phyloP scores from a whole-genome alignment of 139 green algal species.

The Nannochloris sp. region DNA sequence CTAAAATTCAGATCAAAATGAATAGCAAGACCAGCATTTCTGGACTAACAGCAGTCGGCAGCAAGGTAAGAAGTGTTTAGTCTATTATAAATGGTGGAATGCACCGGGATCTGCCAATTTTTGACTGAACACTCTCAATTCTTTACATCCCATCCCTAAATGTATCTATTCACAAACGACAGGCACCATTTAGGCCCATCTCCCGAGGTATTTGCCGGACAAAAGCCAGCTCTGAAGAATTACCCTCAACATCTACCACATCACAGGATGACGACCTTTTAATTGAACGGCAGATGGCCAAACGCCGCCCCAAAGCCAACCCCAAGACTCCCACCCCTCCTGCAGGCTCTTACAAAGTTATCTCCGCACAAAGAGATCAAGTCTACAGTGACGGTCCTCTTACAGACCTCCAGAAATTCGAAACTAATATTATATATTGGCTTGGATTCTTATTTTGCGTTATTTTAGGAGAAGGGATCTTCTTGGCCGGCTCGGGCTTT shows the following conservation, averaged over 20 bases:
- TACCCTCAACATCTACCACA: neutral
- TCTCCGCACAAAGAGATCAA: constrained; percentile 8
- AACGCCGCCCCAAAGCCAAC: neutral
- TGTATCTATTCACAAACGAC: no score
- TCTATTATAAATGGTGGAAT: no score
- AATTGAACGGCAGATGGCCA: constrained; percentile 16
- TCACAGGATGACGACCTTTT: constrained; percentile 6
- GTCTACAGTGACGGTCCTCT: constrained; percentile 30
- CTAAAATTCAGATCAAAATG: no score
- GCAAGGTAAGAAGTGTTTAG: no score
- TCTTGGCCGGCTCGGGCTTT: constrained; percentile 46
- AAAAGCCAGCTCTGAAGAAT: neutral
- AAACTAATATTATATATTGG: constrained; percentile 13
- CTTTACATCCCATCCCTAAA: no score
- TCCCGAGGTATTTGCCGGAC: no score
- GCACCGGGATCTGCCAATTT: no score
- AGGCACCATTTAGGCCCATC: no score
- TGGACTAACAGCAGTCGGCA: no score
- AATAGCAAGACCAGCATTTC: no score
- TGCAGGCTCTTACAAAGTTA: constrained; percentile 1
- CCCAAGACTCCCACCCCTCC: neutral
- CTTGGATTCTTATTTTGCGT: constrained; percentile 32
- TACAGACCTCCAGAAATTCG: constrained; percentile 7
- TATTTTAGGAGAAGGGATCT: constrained; percentile 41
- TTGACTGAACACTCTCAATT: no score